These are phyloP conservation scores for Phaeoacremonium minimum DNA, from an alignment of 2,329 filamentous ascomycete genomes.

Conservation along the genomic window DNA sequence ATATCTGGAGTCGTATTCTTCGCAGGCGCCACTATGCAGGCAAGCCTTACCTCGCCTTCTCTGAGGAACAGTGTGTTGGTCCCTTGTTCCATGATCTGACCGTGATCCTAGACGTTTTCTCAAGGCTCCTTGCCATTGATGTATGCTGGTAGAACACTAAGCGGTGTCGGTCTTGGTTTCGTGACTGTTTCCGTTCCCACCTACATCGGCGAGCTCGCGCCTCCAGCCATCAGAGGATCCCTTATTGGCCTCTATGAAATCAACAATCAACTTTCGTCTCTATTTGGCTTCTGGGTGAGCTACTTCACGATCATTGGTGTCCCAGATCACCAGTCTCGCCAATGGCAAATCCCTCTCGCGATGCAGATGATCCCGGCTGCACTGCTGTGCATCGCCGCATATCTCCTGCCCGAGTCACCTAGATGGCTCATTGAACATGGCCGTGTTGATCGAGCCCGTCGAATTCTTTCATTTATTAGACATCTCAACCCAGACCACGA, in stretches of 20 bases:
- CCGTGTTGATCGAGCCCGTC: conserved; percentile 22
- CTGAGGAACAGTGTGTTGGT: conserved; percentile 6
- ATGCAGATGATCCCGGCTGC: conserved; percentile 34
- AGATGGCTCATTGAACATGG: conserved; percentile 28
- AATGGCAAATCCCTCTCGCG: conserved; percentile 38
- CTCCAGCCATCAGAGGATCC: conserved; percentile 7
- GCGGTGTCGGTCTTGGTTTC: conserved; percentile 10
- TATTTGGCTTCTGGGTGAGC: neutral
- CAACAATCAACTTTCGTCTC: conserved; percentile 3
- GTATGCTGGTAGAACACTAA: conserved; percentile 8
- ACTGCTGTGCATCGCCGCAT: conserved; percentile 16
- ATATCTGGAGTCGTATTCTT: conserved; percentile 6
- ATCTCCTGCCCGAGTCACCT: conserved; percentile 28
- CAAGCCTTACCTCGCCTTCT: conserved; percentile 8
- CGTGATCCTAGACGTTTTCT: conserved; percentile 6
- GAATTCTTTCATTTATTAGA: neutral
- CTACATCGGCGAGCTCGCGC: conserved; percentile 9
- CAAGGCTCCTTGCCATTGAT: conserved; percentile 7
- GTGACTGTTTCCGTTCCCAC: conserved; percentile 9
- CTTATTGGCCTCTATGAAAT: conserved; percentile 11
- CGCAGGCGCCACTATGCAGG: conserved; percentile 6
- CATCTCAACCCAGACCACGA: neutral
- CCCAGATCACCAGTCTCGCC: conserved; percentile 9
- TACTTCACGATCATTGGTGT: neutral
- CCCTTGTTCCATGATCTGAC: conserved; percentile 5